Evolutionary conservation across 176 grass and related monocot genomes (phyloP).

Genomic region (Alloteropsis semialata): DNA sequence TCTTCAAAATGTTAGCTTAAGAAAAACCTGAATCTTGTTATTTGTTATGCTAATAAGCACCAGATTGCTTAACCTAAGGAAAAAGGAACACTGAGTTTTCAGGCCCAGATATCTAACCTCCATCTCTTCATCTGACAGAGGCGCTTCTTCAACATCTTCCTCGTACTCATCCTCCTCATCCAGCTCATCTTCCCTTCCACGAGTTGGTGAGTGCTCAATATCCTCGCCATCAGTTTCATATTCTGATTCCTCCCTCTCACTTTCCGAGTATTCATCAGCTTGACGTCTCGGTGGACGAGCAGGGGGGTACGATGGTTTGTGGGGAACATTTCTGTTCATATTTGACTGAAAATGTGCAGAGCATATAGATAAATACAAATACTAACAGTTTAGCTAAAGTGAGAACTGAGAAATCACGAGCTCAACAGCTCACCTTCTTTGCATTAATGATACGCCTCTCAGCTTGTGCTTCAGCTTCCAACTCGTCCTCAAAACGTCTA

Average conservation of each 20-base stretch:
- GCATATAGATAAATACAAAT: constrained; percentile 13
- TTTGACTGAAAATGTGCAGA: constrained; percentile 52
- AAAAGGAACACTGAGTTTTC: neutral
- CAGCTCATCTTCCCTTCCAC: constrained; percentile 65
- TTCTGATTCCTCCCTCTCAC: constrained; percentile 81
- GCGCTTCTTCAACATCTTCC: constrained; percentile 60
- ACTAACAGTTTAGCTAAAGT: constrained; percentile 6
- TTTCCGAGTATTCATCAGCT: constrained; percentile 68
- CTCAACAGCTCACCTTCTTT: constrained; percentile 54
- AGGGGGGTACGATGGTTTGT: constrained; percentile 53
- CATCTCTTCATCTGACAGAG: constrained; percentile 73
- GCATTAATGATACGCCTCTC: constrained; percentile 66
- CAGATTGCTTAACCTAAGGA: neutral
- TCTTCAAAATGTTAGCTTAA: neutral
- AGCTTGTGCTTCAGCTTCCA: constrained; percentile 72
- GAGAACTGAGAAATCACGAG: neutral
- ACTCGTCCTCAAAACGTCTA: constrained; percentile 70
- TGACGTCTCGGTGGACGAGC: constrained; percentile 45
- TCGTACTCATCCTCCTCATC: constrained; percentile 91
- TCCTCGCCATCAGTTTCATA: constrained; percentile 97
- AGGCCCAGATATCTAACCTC: constrained; percentile 45
- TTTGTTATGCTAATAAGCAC: neutral
- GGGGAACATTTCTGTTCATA: constrained; percentile 51
- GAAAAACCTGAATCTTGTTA: neutral
- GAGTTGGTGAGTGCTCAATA: constrained; percentile 60